Percentiles rank a stretch among this genome's conserved stretches.
Evolutionary conservation across 441 rosid species (phyloP).

Genomic region (Metrosideros polymorpha): DNA sequence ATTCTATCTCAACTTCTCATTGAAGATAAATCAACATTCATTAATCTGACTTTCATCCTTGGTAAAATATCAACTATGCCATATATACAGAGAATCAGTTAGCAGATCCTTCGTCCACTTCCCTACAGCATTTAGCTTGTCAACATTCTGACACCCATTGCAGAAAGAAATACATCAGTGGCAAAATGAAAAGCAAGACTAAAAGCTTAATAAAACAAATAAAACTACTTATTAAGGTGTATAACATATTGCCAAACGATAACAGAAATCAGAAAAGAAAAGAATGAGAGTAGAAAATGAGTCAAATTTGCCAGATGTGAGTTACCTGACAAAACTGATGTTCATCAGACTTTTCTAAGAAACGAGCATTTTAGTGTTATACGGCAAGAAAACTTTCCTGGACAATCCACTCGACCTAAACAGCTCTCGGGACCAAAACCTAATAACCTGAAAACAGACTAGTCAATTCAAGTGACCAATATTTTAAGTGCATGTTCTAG

Average conservation of each 20-base stretch:
- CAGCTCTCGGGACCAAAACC: constrained; percentile 8
- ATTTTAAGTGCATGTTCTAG: background rate
- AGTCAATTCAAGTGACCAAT: background rate
- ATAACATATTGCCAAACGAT: background rate
- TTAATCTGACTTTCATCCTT: background rate
- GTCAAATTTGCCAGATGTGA: background rate
- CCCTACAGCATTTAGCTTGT: background rate
- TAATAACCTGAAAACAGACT: constrained; percentile 7
- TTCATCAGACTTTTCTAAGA: background rate
- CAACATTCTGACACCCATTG: background rate
- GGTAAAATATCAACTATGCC: background rate
- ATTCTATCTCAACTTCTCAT: background rate
- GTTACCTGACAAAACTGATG: constrained; percentile 3
- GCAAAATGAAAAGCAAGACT: background rate
- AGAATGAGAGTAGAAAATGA: background rate
- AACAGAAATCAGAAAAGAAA: background rate
- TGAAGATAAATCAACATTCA: background rate
- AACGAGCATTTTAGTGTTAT: background rate
- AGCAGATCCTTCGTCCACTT: background rate
- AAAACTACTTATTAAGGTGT: background rate
- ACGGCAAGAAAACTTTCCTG: constrained; percentile 1
- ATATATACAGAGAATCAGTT: background rate
- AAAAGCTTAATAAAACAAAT: background rate
- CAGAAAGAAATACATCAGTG: background rate
- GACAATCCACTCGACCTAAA: constrained; percentile 11